Percentiles rank a stretch among this genome's conserved stretches.
phyloP scores from a whole-genome alignment of 345 rosid genomes.

The Melaleuca quinquenervia region DNA sequence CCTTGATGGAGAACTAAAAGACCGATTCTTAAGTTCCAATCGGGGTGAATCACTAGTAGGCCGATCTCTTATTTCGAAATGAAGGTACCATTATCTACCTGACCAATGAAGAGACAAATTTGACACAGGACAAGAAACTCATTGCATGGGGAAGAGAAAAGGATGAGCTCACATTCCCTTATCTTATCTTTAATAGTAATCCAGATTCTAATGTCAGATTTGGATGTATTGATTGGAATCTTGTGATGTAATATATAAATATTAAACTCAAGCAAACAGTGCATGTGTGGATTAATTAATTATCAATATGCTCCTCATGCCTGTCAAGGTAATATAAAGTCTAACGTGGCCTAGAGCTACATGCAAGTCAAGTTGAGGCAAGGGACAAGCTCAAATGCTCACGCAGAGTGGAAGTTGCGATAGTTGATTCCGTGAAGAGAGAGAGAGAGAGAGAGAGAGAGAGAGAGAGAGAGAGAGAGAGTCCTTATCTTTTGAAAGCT shows the following conservation, averaged over 20 bases:
- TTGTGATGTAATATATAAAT: neutral
- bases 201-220: neutral
- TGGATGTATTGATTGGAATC: neutral
- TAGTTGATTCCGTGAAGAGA: conserved; percentile 2
- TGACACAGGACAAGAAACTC: neutral
- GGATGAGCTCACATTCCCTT: neutral
- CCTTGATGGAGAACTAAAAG: neutral
- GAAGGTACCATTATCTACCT: neutral
- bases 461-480: neutral
- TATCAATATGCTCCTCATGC: neutral
- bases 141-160: neutral
- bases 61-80: neutral
- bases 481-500: conserved; percentile 12
- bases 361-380: neutral
- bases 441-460: neutral
- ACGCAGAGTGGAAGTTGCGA: neutral
- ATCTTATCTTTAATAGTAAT: neutral
- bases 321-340: neutral
- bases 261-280: neutral
- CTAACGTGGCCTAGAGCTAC: neutral
- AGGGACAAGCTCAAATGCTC: neutral
- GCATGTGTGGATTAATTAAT: neutral
- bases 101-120: neutral
- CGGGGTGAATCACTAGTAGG: neutral
- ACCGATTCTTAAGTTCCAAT: neutral